Evolutionary conservation across 139 green algal species (phyloP).

Genomic region (Marvania coccoides): DNA sequence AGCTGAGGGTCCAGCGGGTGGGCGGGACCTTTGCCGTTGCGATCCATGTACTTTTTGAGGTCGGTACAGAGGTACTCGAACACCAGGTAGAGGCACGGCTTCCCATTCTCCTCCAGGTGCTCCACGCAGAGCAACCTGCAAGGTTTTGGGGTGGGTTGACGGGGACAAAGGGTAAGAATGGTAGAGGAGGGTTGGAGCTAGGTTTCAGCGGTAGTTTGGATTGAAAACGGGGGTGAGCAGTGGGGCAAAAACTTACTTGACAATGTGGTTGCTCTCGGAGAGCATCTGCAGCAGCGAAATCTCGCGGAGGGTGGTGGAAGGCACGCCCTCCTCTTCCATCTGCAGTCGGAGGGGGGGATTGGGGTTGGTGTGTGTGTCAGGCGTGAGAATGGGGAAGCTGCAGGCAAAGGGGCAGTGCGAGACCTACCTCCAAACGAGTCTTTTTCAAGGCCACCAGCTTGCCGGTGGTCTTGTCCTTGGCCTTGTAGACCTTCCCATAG

Average conservation of each 20-base stretch:
- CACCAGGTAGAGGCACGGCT: slow-evolving; percentile 95
- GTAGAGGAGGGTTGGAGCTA: background rate
- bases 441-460: slow-evolving; percentile 96
- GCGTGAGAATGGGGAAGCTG: background rate
- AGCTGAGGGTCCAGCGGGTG: slow-evolving; percentile 42
- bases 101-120: slow-evolving; percentile 92
- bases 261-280: slow-evolving; percentile 80
- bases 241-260: slow-evolving; percentile 51
- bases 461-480: slow-evolving; percentile 66
- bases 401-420: background rate
- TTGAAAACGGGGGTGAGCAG: background rate
- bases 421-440: slow-evolving; percentile 80
- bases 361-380: background rate
- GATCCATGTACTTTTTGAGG: slow-evolving; percentile 98
- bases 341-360: slow-evolving; percentile 21
- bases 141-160: too few relatives aligned
- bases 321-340: slow-evolving; percentile 98
- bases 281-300: slow-evolving; percentile 90
- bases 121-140: slow-evolving; percentile 90
- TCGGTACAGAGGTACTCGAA: slow-evolving; percentile 98
- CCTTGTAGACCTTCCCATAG: slow-evolving; percentile 98
- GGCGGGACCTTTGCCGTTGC: slow-evolving; percentile 70
- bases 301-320: slow-evolving; percentile 92
- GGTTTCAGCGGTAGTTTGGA: background rate
- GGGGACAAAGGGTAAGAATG: background rate